Evolutionary conservation across 495 filamentous ascomycete species (phyloP).

Genomic region (Aspergillus panamensis): DNA sequence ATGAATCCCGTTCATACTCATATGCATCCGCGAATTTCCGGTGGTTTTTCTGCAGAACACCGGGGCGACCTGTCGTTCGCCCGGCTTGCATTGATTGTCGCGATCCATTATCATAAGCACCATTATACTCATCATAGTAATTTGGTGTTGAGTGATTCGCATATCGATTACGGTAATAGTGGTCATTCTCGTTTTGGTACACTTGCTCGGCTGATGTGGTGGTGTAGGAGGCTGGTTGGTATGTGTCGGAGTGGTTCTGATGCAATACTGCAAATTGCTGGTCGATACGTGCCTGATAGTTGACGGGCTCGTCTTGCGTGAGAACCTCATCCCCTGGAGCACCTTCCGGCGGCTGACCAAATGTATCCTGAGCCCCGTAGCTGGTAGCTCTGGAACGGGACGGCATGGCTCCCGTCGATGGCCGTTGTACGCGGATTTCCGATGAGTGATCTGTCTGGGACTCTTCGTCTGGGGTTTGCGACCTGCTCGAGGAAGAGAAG

Average conservation of each 20-base stretch:
- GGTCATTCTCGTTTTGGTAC: slow-evolving; percentile 33
- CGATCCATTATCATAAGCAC: slow-evolving; percentile 36
- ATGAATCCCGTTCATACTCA: slow-evolving; percentile 63
- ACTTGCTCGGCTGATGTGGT: slow-evolving; percentile 35
- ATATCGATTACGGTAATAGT: slow-evolving; percentile 38
- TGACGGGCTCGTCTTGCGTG: slow-evolving; percentile 29
- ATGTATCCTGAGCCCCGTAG: slow-evolving; percentile 37
- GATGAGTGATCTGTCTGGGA: slow-evolving; percentile 29
- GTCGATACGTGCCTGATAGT: slow-evolving; percentile 45
- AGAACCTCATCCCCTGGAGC: slow-evolving; percentile 30
- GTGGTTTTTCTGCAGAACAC: slow-evolving; percentile 75
- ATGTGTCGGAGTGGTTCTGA: slow-evolving; percentile 30
- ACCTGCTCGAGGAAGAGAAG: slow-evolving; percentile 43
- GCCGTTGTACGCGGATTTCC: slow-evolving; percentile 28
- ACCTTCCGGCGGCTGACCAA: slow-evolving; percentile 32
- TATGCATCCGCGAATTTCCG: slow-evolving; percentile 88
- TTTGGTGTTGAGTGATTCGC: slow-evolving; percentile 43
- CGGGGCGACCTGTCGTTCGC: slow-evolving; percentile 46
- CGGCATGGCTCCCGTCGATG: slow-evolving; percentile 32
- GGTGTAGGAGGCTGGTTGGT: slow-evolving; percentile 32
- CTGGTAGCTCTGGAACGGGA: slow-evolving; percentile 35
- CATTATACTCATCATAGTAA: slow-evolving; percentile 45
- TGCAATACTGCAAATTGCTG: slow-evolving; percentile 45
- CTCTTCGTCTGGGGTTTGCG: slow-evolving; percentile 40
- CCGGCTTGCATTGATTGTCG: slow-evolving; percentile 42